phyloP scores from a whole-genome alignment of 192 early-diverging fungal genomes.

The Backusella luteola region DNA sequence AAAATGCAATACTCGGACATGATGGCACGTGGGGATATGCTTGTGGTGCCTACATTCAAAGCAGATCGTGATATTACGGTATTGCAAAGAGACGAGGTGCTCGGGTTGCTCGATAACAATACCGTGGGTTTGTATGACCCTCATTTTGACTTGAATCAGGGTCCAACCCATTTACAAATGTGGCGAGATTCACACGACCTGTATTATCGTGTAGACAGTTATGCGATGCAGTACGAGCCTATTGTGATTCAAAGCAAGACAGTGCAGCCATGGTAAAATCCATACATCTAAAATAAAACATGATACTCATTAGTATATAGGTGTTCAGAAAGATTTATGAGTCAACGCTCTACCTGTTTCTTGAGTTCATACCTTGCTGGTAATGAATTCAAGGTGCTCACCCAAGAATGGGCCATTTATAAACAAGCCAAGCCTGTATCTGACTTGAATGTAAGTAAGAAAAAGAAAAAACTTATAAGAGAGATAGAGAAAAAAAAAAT shows the following conservation, averaged over 20 bases:
- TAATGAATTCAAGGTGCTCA: conserved; percentile 53
- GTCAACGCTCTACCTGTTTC: conserved; percentile 51
- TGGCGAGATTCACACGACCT: conserved; percentile 39
- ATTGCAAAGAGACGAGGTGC: conserved; percentile 26
- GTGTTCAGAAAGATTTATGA: conserved; percentile 56
- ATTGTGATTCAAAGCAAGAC: conserved; percentile 50
- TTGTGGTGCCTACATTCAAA: conserved; percentile 52
- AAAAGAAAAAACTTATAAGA: no score
- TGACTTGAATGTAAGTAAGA: conserved; percentile 41
- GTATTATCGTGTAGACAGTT: conserved; percentile 43
- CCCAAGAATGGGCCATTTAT: conserved; percentile 44
- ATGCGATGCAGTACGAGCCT: conserved; percentile 54
- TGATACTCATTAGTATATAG: background rate
- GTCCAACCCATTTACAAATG: conserved; percentile 42
- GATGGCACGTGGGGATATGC: conserved; percentile 45
- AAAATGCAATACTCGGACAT: conserved; percentile 31
- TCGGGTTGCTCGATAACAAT: conserved; percentile 24
- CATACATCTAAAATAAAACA: background rate
- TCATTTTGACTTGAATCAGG: conserved; percentile 47
- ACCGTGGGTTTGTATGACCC: conserved; percentile 44
- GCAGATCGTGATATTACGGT: background rate
- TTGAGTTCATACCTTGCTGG: conserved; percentile 51
- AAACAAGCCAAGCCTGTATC: conserved; percentile 15
- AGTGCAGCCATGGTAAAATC: conserved; percentile 39
- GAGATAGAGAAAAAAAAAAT: no score